phyloP scores from a whole-genome alignment of 257 asterid genomes.

The Solanum bulbocastanum region DNA sequence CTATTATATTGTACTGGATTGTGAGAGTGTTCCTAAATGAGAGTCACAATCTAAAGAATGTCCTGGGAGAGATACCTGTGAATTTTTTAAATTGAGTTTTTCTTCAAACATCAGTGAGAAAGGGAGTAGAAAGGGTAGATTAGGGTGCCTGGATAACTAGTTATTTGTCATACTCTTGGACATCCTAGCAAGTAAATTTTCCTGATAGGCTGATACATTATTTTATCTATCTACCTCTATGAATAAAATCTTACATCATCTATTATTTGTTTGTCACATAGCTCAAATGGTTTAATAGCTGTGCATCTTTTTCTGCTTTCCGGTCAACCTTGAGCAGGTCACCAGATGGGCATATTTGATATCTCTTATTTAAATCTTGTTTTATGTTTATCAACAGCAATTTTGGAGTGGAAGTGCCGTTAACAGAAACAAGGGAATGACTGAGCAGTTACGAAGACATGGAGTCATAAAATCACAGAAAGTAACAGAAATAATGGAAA shows the following conservation, averaged over 20 bases:
- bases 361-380: slow-evolving; percentile 30
- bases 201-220: not conserved
- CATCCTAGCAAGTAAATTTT: not conserved
- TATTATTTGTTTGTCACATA: not conserved
- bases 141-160: not conserved
- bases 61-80: not conserved
- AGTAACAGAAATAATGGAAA: slow-evolving; percentile 75
- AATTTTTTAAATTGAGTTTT: not conserved
- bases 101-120: not conserved
- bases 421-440: slow-evolving; percentile 47
- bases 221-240: not conserved
- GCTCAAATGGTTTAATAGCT: not conserved
- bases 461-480: slow-evolving; percentile 49
- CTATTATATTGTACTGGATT: not conserved
- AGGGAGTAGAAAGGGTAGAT: not conserved
- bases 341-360: slow-evolving; percentile 23
- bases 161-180: not conserved
- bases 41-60: not conserved
- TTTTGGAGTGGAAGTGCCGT: slow-evolving; percentile 39
- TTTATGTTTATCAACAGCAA: slow-evolving; percentile 47
- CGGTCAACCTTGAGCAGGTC: slow-evolving; percentile 21
- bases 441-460: slow-evolving; percentile 37
- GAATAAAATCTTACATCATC: not conserved
- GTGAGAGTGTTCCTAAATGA: not conserved
- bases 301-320: slow-evolving; percentile 2